A percentile compares a stretch with the other conserved stretches of the same genome.
Conservation (phyloP, 2,329 filamentous ascomycete genomes). For the Pseudogymnoascus destructans region DNA sequence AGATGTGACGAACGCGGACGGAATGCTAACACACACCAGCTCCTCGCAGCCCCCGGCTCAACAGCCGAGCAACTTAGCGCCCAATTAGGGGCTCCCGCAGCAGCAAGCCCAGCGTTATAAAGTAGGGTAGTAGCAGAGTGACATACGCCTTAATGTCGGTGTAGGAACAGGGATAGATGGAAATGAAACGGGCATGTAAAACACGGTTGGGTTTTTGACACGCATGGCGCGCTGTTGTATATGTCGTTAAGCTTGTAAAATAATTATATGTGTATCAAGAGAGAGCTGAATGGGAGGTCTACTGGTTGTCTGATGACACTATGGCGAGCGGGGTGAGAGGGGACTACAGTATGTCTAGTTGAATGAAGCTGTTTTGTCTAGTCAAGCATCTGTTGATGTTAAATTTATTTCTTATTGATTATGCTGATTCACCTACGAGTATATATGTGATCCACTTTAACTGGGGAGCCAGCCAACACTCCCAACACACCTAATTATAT, state of each 20-base stretch:
- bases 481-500: not conserved
- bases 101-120: not conserved
- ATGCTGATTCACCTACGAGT: not conserved
- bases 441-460: not conserved
- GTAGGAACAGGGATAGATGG: conserved; percentile 1
- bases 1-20: not conserved
- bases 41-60: not conserved
- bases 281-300: not conserved
- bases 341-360: not conserved
- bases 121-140: not conserved
- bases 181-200: not conserved
- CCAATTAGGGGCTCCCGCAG: not conserved
- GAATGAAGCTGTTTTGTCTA: not conserved
- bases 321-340: not conserved
- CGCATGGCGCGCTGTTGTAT: conserved; percentile 1
- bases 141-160: conserved; percentile 1
- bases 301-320: not conserved
- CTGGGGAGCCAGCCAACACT: not conserved
- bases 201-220: not conserved
- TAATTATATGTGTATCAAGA: conserved; percentile 6
- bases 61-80: conserved; percentile 6
- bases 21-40: not conserved
- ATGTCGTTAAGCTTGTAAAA: conserved; percentile 1
- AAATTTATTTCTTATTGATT: not conserved
- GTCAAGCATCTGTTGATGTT: not conserved